A percentile compares a stretch with the other conserved stretches of the same genome.
phyloP scores from a whole-genome alignment of 1,284 basidiomycete species.

The Schizopora paradoxa region DNA sequence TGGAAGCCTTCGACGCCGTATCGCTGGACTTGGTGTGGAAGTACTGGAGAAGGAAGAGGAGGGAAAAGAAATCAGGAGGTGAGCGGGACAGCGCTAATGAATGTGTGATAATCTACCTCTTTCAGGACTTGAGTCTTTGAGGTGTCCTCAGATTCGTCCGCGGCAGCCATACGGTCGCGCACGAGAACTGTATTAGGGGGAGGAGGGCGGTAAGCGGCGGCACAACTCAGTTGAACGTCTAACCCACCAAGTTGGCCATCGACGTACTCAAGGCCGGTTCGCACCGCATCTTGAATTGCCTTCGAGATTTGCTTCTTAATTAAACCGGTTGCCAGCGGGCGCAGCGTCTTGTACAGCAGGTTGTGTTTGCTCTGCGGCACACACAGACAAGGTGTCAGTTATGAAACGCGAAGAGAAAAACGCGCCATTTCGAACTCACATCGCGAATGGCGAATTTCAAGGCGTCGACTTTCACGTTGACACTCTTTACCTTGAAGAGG shows the following conservation, averaged over 20 bases:
- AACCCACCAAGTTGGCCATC: conserved; percentile 38
- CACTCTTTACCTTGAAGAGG: conserved; percentile 37
- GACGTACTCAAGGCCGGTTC: conserved; percentile 42
- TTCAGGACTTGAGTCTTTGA: conserved; percentile 1
- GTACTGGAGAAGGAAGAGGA: too few species aligned
- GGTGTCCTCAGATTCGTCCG: conserved; percentile 32
- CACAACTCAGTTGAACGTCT: neutral
- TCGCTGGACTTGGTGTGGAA: conserved; percentile 17
- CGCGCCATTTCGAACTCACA: neutral
- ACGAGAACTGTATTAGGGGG: conserved; percentile 25
- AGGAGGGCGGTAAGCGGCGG: too few species aligned
- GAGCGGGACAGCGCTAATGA: too few species aligned
- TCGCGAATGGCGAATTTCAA: conserved; percentile 51
- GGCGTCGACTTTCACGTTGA: conserved; percentile 40
- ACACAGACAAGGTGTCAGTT: neutral
- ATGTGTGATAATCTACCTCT: too few species aligned
- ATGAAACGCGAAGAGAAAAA: neutral
- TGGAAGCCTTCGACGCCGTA: conserved; percentile 18
- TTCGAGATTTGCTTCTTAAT: conserved; percentile 54
- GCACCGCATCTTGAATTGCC: conserved; percentile 45
- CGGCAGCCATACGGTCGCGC: conserved; percentile 37
- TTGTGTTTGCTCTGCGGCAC: conserved; percentile 40
- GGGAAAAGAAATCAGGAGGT: conserved; percentile 30
- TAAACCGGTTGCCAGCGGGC: conserved; percentile 34
- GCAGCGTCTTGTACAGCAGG: conserved; percentile 42